These are phyloP conservation scores for Backusella tuberculispora DNA, from an alignment of 192 early-diverging fungal genomes.

Conservation along the genomic window DNA sequence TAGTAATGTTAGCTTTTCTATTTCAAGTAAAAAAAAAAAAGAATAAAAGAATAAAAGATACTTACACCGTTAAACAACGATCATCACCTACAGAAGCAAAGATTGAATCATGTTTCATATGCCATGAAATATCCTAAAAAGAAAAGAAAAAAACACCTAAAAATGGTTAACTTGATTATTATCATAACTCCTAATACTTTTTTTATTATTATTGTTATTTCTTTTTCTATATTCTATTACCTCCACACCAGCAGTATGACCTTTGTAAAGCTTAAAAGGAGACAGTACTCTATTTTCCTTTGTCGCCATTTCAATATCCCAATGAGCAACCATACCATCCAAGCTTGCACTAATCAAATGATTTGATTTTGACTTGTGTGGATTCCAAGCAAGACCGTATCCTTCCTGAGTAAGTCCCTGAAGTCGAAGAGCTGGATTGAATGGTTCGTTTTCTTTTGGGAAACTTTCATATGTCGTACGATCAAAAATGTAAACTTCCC, in stretches of 20 bases:
- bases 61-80: constrained; percentile 85
- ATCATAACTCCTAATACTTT: background rate
- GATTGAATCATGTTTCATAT: constrained; percentile 75
- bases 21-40: background rate
- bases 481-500: constrained; percentile 97
- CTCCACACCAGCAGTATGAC: constrained; percentile 92
- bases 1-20: background rate
- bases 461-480: constrained; percentile 85
- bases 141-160: background rate
- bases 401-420: constrained; percentile 93
- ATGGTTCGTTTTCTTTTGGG: constrained; percentile 76
- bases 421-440: constrained; percentile 86
- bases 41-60: background rate
- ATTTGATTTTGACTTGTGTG: constrained; percentile 61
- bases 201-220: too few relatives aligned
- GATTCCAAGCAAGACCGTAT: constrained; percentile 95
- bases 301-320: constrained; percentile 84
- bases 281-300: constrained; percentile 79
- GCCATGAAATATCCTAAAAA: constrained; percentile 91
- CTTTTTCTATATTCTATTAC: constrained; percentile 36
- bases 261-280: constrained; percentile 77
- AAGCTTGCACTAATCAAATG: constrained; percentile 89
- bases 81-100: constrained; percentile 99
- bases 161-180: background rate
- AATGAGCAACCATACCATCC: constrained; percentile 89